Conservation (phyloP, 2,329 filamentous ascomycete species). For the Curvularia lunata region DNA sequence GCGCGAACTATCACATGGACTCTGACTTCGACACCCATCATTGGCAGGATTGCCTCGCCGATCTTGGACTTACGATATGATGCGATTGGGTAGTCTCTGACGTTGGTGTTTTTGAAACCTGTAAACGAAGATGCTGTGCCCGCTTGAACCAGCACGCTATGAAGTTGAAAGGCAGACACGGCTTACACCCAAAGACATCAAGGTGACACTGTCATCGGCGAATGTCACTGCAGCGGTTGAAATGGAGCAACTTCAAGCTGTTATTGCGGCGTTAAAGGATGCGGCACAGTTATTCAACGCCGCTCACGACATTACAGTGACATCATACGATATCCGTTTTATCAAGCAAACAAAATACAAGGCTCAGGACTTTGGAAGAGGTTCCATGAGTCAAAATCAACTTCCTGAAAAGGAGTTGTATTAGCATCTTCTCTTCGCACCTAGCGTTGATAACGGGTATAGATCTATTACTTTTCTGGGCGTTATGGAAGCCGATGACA, state of each 20-base stretch:
- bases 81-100: slow-evolving; percentile 55
- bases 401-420: slow-evolving; percentile 53
- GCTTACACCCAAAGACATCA: slow-evolving; percentile 33
- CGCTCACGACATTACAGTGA: slow-evolving; percentile 35
- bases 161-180: slow-evolving; percentile 46
- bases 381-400: slow-evolving; percentile 54
- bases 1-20: slow-evolving; percentile 56
- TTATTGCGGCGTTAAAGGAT: slow-evolving; percentile 45
- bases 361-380: slow-evolving; percentile 52
- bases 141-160: slow-evolving; percentile 49
- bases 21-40: slow-evolving; percentile 55
- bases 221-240: background rate
- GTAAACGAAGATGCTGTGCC: slow-evolving; percentile 47
- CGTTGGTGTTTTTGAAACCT: slow-evolving; percentile 52
- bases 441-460: slow-evolving; percentile 51
- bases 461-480: slow-evolving; percentile 44
- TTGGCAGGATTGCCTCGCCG: slow-evolving; percentile 59
- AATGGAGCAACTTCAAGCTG: slow-evolving; percentile 27
- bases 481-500: slow-evolving; percentile 43
- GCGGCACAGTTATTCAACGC: slow-evolving; percentile 34
- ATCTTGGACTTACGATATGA: slow-evolving; percentile 58
- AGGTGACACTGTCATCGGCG: slow-evolving; percentile 21
- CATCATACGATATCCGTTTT: slow-evolving; percentile 29
- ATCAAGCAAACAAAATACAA: slow-evolving; percentile 49
- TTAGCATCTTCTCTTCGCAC: slow-evolving; percentile 55